Base-by-base conservation (phyloP, 2,329 filamentous ascomycete genomes). In the Tolypocladium album region DNA sequence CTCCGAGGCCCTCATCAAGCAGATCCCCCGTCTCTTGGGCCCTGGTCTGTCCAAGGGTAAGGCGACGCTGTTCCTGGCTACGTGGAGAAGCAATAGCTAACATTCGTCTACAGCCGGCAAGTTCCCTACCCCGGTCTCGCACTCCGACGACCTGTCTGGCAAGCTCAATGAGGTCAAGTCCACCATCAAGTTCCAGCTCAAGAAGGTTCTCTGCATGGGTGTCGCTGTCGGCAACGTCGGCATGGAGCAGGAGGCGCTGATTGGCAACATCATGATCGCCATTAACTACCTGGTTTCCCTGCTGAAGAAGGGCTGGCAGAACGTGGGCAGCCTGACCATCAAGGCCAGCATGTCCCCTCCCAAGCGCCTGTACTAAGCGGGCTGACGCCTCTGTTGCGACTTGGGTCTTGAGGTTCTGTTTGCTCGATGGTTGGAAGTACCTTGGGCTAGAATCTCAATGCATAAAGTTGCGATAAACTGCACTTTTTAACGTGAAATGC, bases 161-260 rank as follows among this genome's bases (percentile, higher is more conserved):
- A 97, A 96, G 88, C 91, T 97, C 85, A 96, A 84, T 82, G 94
- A 99, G 79, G 93, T 99, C 87, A 97, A 97, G 89, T 96, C 91
- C 73, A 99, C 94, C 80, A 97, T 99, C 89, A 99, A 99, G 89
- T 99, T 99, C 89, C 92, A 99, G 87, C 86, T 99, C 75, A 99
- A 99, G 91, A 99, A 99, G 90, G 94, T 99, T 78, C 87, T 99
- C 72, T 99, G 94, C 87, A 92, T 99, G 87, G 94, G 93, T 89
- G 93, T 97, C 77, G 94, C 94, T 72, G 90, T 99, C 75, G 94
- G 94, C 77, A 96, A 99, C 82, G 94, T 99, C 73, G 92, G 88
- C 73, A 99, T 99, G 94, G 89, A 85, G 68, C 83, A 91, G 82
- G 94, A 99, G 75, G 90, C 97, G 85, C 83, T 99, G 70, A 88